phyloP scores from a whole-genome alignment of 78 protist genomes.

The Dictyostelium citrinum region DNA sequence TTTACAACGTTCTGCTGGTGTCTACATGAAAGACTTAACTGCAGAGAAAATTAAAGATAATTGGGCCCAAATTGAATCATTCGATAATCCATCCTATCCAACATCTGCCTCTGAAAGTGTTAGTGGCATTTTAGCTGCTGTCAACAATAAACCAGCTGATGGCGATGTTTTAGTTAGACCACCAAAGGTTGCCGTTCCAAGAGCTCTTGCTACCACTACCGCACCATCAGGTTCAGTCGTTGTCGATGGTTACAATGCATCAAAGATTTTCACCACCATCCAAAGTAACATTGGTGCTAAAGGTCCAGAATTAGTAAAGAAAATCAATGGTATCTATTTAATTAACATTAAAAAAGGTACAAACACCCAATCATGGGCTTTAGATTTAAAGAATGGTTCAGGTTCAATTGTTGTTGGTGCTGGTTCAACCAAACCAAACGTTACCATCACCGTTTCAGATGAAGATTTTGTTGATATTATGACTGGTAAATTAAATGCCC shows the following conservation, averaged over 20 bases:
- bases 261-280: slow-evolving; percentile 14
- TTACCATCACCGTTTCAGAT: slow-evolving; percentile 64
- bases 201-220: slow-evolving; percentile 27
- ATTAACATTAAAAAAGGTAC: slow-evolving; percentile 33
- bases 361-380: slow-evolving; percentile 59
- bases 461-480: slow-evolving; percentile 71
- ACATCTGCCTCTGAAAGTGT: slow-evolving; percentile 64
- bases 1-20: slow-evolving; percentile 83
- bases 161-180: slow-evolving; percentile 16
- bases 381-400: slow-evolving; percentile 72
- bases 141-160: background rate
- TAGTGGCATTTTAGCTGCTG: slow-evolving; percentile 47
- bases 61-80: slow-evolving; percentile 17
- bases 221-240: slow-evolving; percentile 28
- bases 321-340: slow-evolving; percentile 72
- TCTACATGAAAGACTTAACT: slow-evolving; percentile 11
- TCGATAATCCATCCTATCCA: slow-evolving; percentile 69
- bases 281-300: slow-evolving; percentile 26
- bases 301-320: slow-evolving; percentile 74
- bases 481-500: slow-evolving; percentile 80
- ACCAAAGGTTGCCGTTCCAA: slow-evolving; percentile 1
- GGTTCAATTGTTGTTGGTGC: slow-evolving; percentile 46
- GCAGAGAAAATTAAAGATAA: slow-evolving; percentile 57
- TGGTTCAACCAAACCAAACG: slow-evolving; percentile 19
- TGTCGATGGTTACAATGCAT: slow-evolving; percentile 51